Evolutionary conservation across 306 rosid genomes (phyloP).

Genomic region (Vachellia pachyceras): DNA sequence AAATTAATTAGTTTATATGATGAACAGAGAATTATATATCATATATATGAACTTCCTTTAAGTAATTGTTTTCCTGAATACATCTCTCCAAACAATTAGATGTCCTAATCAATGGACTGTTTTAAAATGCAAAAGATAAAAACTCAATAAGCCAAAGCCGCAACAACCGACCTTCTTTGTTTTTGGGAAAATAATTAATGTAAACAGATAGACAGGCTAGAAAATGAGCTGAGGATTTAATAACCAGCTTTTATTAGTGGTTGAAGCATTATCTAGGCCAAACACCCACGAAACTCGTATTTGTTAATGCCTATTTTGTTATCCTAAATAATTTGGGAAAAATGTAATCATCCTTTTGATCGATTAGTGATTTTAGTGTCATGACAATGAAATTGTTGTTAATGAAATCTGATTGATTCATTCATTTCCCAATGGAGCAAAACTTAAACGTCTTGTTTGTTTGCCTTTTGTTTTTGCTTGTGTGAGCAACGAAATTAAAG

Average conservation of each 20-base stretch:
- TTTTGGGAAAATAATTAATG: too few relatives aligned
- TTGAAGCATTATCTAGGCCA: conserved; percentile 45
- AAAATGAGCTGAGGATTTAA: too few relatives aligned
- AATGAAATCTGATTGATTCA: background rate
- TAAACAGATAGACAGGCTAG: too few relatives aligned
- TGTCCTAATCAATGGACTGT: conserved; percentile 20
- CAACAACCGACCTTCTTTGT: conserved; percentile 12
- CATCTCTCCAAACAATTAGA: background rate
- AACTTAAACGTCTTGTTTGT: background rate
- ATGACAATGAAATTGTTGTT: background rate
- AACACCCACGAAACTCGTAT: conserved; percentile 25
- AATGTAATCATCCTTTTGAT: background rate
- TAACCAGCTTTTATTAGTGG: too few relatives aligned
- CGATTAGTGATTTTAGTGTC: background rate
- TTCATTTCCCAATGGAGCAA: background rate
- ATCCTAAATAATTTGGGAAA: background rate
- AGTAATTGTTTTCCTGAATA: background rate
- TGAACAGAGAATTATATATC: background rate
- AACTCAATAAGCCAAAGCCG: conserved; percentile 19
- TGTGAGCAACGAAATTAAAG: background rate
- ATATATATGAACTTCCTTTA: background rate
- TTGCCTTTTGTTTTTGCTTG: background rate
- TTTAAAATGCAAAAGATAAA: conserved; percentile 30
- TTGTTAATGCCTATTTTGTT: background rate
- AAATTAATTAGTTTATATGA: background rate